Percentiles rank a stretch among this genome's conserved stretches.
Conservation (phyloP, 768 basidiomycete species). For the Leccinum truebloodii region DNA sequence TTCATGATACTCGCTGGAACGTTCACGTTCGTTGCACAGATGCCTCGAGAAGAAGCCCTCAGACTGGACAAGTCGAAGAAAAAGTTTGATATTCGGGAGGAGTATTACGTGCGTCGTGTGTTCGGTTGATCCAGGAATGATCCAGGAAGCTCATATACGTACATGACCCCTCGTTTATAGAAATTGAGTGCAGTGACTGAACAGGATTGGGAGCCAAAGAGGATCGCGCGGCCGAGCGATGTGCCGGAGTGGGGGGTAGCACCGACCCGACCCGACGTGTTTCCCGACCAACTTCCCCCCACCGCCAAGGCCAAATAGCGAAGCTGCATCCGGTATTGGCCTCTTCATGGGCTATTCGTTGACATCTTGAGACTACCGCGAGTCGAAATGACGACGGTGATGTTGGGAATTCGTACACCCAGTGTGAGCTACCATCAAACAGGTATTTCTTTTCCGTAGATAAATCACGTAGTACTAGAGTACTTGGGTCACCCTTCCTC, state of each 20-base stretch:
- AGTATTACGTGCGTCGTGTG: conserved; percentile 83
- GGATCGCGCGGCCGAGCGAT: conserved; percentile 81
- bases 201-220: conserved; percentile 84
- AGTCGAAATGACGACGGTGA: not conserved
- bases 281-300: conserved; percentile 24
- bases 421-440: not conserved
- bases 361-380: not conserved
- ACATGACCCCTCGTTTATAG: conserved; percentile 28
- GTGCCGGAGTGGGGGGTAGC: conserved; percentile 94
- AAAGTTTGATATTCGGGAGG: conserved; percentile 91
- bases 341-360: not conserved
- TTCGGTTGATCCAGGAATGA: not conserved
- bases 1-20: no score
- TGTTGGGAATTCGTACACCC: not conserved
- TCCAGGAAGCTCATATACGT: not conserved
- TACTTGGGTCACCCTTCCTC: not conserved
- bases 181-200: conserved; percentile 62
- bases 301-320: conserved; percentile 3
- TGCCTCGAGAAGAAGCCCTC: conserved; percentile 79
- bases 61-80: conserved; percentile 67
- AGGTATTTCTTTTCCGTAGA: not conserved
- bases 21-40: conserved; percentile 34
- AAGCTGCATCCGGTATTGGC: not conserved
- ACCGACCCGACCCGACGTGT: conserved; percentile 44
- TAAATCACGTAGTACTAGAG: no score